Evolutionary conservation across 768 basidiomycete genomes (phyloP).

Genomic region (Hericium coralloides): DNA sequence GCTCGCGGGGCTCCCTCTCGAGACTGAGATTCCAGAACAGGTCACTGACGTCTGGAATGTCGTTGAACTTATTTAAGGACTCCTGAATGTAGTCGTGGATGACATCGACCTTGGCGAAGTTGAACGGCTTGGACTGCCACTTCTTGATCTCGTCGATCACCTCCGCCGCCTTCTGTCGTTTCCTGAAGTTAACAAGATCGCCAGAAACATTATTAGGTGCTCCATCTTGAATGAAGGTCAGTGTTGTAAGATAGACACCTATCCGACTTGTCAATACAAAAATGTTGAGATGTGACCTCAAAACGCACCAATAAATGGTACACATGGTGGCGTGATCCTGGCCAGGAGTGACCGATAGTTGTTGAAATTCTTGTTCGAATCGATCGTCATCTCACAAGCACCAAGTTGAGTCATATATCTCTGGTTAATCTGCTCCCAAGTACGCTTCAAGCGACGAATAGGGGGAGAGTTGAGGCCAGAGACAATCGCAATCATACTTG

Average conservation of each 20-base stretch:
- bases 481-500: conserved; percentile 92
- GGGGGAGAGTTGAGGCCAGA: conserved; percentile 92
- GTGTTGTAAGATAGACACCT: conserved; percentile 93
- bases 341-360: conserved; percentile 84
- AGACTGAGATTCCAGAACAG: conserved; percentile 81
- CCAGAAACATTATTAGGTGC: conserved; percentile 78
- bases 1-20: conserved; percentile 85
- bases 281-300: too few relatives aligned
- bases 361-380: conserved; percentile 89
- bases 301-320: conserved; percentile 85
- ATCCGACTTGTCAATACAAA: neutral
- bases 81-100: conserved; percentile 75
- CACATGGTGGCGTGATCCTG: conserved; percentile 82
- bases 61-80: conserved; percentile 60
- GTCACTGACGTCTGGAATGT: conserved; percentile 61
- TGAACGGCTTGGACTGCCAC: conserved; percentile 89
- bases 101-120: conserved; percentile 57
- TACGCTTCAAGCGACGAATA: conserved; percentile 85
- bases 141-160: conserved; percentile 95
- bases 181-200: conserved; percentile 87
- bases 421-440: conserved; percentile 83
- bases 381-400: conserved; percentile 82
- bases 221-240: conserved; percentile 98
- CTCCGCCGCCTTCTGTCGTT: conserved; percentile 92
- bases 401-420: conserved; percentile 66